phyloP scores from a whole-genome alignment of 148 eudicot species.

The Camellia lanceoleosa region DNA sequence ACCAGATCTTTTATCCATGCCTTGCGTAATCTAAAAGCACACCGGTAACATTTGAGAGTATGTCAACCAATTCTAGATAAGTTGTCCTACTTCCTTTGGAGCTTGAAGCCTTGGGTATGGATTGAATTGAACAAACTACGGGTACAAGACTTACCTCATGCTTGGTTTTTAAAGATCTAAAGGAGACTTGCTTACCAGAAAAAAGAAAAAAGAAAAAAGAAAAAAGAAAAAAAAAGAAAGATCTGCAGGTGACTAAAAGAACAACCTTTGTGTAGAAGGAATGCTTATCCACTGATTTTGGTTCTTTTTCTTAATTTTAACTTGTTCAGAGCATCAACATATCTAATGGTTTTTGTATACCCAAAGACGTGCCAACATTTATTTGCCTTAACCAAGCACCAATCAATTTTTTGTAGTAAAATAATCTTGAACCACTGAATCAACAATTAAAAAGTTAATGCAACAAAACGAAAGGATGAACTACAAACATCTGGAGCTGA shows the following conservation, averaged over 20 bases:
- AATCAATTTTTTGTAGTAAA: not conserved
- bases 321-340: too few species aligned
- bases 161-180: not conserved
- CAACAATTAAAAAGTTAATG: not conserved
- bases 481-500: not conserved
- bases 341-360: too few species aligned
- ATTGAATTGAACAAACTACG: too few species aligned
- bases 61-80: too few species aligned
- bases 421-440: not conserved
- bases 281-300: not conserved
- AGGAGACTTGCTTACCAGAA: not conserved
- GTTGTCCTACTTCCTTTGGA: too few species aligned
- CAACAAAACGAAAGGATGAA: not conserved
- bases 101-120: too few species aligned
- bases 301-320: too few species aligned
- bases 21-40: too few species aligned
- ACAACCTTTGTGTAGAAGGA: not conserved
- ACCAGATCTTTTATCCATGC: too few species aligned
- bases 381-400: not conserved
- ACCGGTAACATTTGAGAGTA: too few species aligned
- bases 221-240: too few species aligned
- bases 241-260: not conserved
- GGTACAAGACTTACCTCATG: not conserved
- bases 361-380: not conserved
- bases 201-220: too few species aligned